Base-by-base conservation (phyloP, 352 stramenopile genomes). In the Blastocystis sp. region DNA sequence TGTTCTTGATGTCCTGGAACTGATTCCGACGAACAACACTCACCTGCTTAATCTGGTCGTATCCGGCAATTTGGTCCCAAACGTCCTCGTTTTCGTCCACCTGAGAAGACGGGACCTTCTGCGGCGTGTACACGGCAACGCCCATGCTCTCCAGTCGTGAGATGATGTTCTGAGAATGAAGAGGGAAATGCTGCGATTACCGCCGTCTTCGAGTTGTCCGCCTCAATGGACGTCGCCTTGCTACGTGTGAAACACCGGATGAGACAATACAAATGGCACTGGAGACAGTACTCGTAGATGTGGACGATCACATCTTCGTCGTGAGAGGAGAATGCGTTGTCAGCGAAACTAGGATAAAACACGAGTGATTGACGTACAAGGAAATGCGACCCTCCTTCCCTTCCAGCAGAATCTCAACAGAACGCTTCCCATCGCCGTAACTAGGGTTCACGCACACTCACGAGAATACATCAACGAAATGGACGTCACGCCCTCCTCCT, bases 1-100 rank as follows among this genome's bases (percentile, higher is more conserved):
- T 97, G 74, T 98, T 94, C 91, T 97, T 93, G 66, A 98, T 97
- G 80, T 97, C 94, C 50, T 94, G 77, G 3, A 33, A n/a, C n/a
- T n/a, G n/a, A n/a, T n/a, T n/a, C n/a, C n/a, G n/a, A n/a, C n/a
- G n/a, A n/a, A n/a, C n/a, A n/a, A n/a, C n/a, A n/a, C n/a, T n/a
- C 45, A 85, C 74, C 37, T 85, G 45, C 60, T 85, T 85, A 26
- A 85, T 67, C 51, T 85, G 41, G n/a, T 85, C 74, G 37, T 85
- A 85, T 69, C 74, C 74, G 26, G 74, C 74, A 39, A 85, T 85
- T 50, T 85, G 51, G 33, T 85, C 74, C 74, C 74, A 85, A 31
- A 69, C 41, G 55, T 67, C 45, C 45, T 77, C 66, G 10, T 69
- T 63, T 21, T 67, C 74, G 33, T 62, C 51, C 31, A 35, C 37